Conservation (phyloP, 371 early-diverging fungal species). For the Thermomucor indicae-seudaticae region DNA sequence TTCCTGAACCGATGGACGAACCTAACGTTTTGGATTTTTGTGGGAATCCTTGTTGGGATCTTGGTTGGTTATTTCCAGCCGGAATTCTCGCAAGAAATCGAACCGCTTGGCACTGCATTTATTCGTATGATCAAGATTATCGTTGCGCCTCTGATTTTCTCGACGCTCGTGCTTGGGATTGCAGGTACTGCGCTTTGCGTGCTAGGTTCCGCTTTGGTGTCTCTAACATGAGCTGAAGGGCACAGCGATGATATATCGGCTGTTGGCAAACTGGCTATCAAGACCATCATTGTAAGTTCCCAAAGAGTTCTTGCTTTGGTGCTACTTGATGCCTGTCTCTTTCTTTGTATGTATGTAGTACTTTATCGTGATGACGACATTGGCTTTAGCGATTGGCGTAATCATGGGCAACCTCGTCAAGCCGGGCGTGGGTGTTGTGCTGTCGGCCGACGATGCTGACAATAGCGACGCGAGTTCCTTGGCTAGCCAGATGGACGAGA, state of each 20-base stretch:
- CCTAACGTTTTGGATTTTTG: conserved; percentile 57
- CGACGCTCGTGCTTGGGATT: conserved; percentile 70
- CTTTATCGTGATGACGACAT: conserved; percentile 64
- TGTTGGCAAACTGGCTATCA: conserved; percentile 66
- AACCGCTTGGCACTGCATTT: conserved; percentile 53
- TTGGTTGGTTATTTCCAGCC: conserved; percentile 58
- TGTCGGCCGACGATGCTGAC: conserved; percentile 16
- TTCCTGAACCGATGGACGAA: conserved; percentile 41
- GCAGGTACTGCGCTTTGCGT: too few relatives aligned
- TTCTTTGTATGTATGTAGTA: conserved; percentile 27
- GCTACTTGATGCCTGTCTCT: neutral
- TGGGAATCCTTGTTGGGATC: conserved; percentile 59
- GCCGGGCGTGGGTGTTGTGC: conserved; percentile 52
- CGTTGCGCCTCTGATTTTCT: conserved; percentile 71
- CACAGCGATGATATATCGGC: conserved; percentile 69
- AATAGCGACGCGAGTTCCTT: conserved; percentile 12
- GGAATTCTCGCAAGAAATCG: conserved; percentile 33
- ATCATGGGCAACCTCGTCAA: conserved; percentile 60
- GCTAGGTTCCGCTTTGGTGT: too few relatives aligned
- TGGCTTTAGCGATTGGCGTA: conserved; percentile 71
- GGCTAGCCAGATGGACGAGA: conserved; percentile 24
- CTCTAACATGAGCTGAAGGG: too few relatives aligned
- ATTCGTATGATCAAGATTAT: conserved; percentile 70
- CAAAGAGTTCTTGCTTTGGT: too few relatives aligned
- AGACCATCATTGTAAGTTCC: conserved; percentile 49